Evolutionary conservation across 768 basidiomycete genomes (phyloP).

Genomic region (Mycena venus): DNA sequence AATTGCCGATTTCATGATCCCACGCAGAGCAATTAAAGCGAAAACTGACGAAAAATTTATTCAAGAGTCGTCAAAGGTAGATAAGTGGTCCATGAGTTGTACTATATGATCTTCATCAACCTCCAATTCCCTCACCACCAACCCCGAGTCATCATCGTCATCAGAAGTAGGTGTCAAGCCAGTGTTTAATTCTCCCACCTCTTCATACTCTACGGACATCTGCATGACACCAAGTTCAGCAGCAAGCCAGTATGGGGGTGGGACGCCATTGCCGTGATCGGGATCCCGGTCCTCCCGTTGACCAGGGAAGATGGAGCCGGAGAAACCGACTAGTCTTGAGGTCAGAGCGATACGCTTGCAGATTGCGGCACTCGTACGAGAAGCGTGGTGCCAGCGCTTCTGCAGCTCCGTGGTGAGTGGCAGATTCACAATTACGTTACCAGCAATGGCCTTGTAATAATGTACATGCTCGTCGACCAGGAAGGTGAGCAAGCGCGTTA

Average conservation of each 20-base stretch:
- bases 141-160: background rate
- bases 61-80: background rate
- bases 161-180: background rate
- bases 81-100: constrained; percentile 6
- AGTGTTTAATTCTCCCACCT: background rate
- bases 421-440: background rate
- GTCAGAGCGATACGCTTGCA: background rate
- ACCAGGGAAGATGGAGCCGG: constrained; percentile 1
- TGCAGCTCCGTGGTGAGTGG: background rate
- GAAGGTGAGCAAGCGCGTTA: too few relatives aligned
- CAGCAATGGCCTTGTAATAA: background rate
- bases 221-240: background rate
- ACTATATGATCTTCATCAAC: background rate
- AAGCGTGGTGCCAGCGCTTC: background rate
- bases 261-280: background rate
- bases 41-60: background rate
- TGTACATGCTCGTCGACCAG: background rate
- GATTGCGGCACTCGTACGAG: background rate
- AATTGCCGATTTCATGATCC: too few relatives aligned
- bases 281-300: background rate
- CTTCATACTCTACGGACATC: background rate
- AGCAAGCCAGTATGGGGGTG: background rate
- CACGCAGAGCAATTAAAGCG: background rate
- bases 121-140: background rate
- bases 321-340: background rate